phyloP scores from a whole-genome alignment of 2,329 filamentous ascomycete genomes.

The Hypoxylon sp. region DNA sequence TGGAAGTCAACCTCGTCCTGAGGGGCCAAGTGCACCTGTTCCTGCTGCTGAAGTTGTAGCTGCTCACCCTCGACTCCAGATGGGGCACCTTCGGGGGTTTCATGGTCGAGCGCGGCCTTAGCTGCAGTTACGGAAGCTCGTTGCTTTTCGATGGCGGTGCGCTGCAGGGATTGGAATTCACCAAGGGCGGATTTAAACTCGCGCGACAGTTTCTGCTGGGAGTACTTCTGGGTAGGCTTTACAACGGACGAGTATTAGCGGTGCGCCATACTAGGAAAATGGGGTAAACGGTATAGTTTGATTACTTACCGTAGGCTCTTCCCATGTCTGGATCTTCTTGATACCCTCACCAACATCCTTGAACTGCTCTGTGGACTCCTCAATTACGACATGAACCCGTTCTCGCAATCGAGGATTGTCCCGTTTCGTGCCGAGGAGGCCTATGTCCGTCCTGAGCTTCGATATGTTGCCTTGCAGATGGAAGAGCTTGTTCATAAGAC shows the following conservation, averaged over 20 bases:
- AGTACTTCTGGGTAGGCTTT: constrained; percentile 95
- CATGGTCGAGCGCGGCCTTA: constrained; percentile 80
- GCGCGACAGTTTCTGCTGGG: constrained; percentile 92
- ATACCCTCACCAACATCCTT: constrained; percentile 93
- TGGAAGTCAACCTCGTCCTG: constrained; percentile 99
- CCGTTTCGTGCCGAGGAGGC: constrained; percentile 87
- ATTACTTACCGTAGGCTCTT: constrained; percentile 79
- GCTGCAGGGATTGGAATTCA: constrained; percentile 94
- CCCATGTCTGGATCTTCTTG: constrained; percentile 91
- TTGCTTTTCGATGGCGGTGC: constrained; percentile 91
- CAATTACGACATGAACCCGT: constrained; percentile 87
- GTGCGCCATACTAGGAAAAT: constrained; percentile 7
- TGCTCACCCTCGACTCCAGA: constrained; percentile 55
- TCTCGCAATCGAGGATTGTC: constrained; percentile 94
- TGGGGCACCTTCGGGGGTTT: constrained; percentile 51
- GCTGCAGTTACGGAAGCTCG: constrained; percentile 87
- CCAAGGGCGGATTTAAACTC: constrained; percentile 91
- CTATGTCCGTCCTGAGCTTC: constrained; percentile 85
- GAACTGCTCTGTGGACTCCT: constrained; percentile 88
- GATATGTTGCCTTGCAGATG: constrained; percentile 89
- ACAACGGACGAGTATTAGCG: constrained; percentile 24
- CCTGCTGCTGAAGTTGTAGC: constrained; percentile 74
- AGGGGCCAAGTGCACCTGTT: constrained; percentile 84
- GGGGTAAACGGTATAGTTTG: constrained; percentile 34
- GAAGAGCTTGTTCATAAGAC: constrained; percentile 90